Evolutionary conservation across 306 rosid genomes (phyloP).

Genomic region (Spatholobus suberectus): DNA sequence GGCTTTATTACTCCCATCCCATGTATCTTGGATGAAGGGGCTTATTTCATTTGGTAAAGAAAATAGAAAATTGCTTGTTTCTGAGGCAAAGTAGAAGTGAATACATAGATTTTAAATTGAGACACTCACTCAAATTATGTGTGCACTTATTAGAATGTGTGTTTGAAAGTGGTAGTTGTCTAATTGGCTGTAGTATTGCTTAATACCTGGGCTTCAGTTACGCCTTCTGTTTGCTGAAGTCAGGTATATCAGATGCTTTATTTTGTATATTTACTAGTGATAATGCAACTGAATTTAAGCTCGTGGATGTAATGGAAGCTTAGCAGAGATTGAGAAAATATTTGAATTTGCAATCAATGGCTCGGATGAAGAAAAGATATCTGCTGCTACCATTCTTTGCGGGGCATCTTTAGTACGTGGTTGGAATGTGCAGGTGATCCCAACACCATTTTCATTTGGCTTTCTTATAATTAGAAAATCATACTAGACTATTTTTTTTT

Average conservation of each 20-base stretch:
- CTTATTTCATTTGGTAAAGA: slow-evolving; percentile 27
- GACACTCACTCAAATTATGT: neutral
- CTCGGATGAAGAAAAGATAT: slow-evolving; percentile 87
- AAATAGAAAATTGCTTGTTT: slow-evolving; percentile 11
- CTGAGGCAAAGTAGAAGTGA: neutral
- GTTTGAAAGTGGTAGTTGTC: slow-evolving; percentile 40
- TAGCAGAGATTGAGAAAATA: slow-evolving; percentile 90
- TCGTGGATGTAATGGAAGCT: slow-evolving; percentile 98
- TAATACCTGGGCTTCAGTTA: slow-evolving; percentile 44
- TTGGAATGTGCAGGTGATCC: slow-evolving; percentile 93
- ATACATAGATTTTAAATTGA: slow-evolving; percentile 29
- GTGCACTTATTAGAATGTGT: slow-evolving; percentile 6
- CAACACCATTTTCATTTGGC: neutral
- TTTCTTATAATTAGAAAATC: slow-evolving; percentile 29
- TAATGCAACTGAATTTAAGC: slow-evolving; percentile 90
- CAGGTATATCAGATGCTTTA: slow-evolving; percentile 74
- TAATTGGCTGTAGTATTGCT: slow-evolving; percentile 36
- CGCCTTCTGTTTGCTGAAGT: slow-evolving; percentile 68
- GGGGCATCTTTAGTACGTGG: slow-evolving; percentile 96
- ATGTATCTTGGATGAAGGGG: neutral
- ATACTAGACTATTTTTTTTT: neutral
- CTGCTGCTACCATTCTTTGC: slow-evolving; percentile 91
- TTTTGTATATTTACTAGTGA: slow-evolving; percentile 70
- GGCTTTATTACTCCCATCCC: neutral
- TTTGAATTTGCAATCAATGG: slow-evolving; percentile 83